These are phyloP conservation scores for Amanita phalloides DNA, from an alignment of 768 basidiomycete species.

Conservation along the genomic window DNA sequence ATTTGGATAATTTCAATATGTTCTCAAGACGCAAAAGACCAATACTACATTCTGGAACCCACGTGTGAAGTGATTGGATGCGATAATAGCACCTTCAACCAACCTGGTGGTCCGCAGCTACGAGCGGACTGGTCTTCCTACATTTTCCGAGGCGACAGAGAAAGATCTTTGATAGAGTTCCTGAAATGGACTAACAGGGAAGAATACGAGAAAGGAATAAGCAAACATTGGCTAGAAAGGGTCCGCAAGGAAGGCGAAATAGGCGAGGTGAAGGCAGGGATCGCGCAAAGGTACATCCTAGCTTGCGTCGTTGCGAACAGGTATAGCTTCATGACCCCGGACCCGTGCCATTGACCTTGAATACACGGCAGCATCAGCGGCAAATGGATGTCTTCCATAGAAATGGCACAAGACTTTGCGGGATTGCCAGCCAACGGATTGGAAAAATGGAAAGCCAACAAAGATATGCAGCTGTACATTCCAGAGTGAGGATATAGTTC, in stretches of 20 bases:
- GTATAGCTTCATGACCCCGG: constrained; percentile 19
- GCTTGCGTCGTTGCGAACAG: constrained; percentile 69
- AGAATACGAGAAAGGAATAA: constrained; percentile 61
- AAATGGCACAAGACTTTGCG: constrained; percentile 65
- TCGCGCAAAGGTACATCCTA: constrained; percentile 55
- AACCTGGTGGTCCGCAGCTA: constrained; percentile 9
- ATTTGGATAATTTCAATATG: constrained; percentile 46
- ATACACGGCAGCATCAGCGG: constrained; percentile 47
- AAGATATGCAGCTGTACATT: constrained; percentile 46
- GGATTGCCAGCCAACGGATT: constrained; percentile 24
- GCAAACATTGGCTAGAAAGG: constrained; percentile 49
- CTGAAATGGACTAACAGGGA: constrained; percentile 62
- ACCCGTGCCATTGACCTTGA: constrained; percentile 3
- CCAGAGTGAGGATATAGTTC: constrained; percentile 38
- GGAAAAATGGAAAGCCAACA: constrained; percentile 10
- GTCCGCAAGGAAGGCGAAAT: constrained; percentile 29
- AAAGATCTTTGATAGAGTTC: constrained; percentile 22
- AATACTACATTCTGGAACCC: constrained; percentile 50
- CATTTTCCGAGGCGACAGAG: constrained; percentile 21
- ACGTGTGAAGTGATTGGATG: constrained; percentile 68
- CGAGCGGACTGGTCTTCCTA: constrained; percentile 64
- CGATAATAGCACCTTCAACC: constrained; percentile 5
- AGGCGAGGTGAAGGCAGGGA: constrained; percentile 28
- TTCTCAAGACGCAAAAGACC: constrained; percentile 15
- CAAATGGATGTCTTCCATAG: constrained; percentile 49